Evolutionary conservation across 805 yeast species (phyloP), one percentile per base, ranked within the genome.

Genomic region (Hanseniaspora taiwanica): DNA sequence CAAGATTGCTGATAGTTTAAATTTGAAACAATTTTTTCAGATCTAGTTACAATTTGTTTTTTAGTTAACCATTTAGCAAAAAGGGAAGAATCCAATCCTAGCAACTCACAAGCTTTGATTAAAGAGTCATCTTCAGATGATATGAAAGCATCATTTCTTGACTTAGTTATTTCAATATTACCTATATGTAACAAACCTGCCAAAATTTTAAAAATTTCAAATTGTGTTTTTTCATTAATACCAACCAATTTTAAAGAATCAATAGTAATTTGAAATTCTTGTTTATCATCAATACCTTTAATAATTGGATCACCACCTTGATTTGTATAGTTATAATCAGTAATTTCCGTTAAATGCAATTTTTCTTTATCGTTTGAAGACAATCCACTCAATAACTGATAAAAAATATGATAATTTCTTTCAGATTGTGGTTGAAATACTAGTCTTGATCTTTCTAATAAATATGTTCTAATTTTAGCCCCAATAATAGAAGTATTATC

Each of bases 131-230:
- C 97, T 49, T 87, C 96, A 2, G 89, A 71, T 3, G 82, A 69
- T 45, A 89, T 69, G 42, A 74, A 70, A 2, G 96, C 91, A 56
- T 83, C 86, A 46, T 74, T 80, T 60, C 94, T 73, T 1, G 94
- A 78, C 34, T 93, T 84, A 18, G 80, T 74, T 41, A 89, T 75
- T 48, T 80, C 81, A 52, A 87, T 83, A 61, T 91, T 91, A 66
- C 98, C 98, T 47, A 91, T 74, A 56, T 87, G 95, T 50, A 89
- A 69, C 48, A 91, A 65, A 17, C 93, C 96, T 6, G 97, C 89
- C 50, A 89, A 72, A 32, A 89, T 65, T 51, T 74, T 72, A 63
- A 82, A 87, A 31, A 91, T 76, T 40, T 75, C 72, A 37, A 64
- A 60, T 60, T 84, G 96, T 39, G 67, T 68, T 1, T 62, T 63